Evolutionary conservation across 305 asterid genomes (phyloP), one percentile per base, ranked within the genome.

Genomic region (Vinca major): DNA sequence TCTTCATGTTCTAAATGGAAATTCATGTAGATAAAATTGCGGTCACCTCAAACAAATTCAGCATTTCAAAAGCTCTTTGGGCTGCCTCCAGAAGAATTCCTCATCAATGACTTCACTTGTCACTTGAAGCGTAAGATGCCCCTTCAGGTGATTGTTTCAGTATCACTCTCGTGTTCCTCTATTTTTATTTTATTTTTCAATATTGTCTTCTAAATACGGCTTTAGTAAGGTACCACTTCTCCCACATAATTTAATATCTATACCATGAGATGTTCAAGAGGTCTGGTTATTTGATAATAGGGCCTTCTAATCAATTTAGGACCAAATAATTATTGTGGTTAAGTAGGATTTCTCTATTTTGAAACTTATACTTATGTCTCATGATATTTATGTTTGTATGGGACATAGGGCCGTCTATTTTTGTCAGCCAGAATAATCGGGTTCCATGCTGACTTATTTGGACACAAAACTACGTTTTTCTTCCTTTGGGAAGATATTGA

Each of bases 91-190:
- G 97, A 86, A 81, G 97, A 93, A 83, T 90, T 93, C 78, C 99
- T 93, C 64, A 90, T 93, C 84, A 93, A 90, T 65, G 97, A 93
- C 85, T 90, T 93, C 71, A 63, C 89, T 37, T 93, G 99, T 84
- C 97, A 90, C 82, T 81, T 93, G 84, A 93, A 85, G 81, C 89
- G 99, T 67, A 90, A 78, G 85, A 89, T 90, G 99, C 99, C 97
- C 65, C 93, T 89, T 71, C 96, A 90, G 95, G 98, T 93, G 77
- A 62, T 72, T 76, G 71, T 63, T 69, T 52, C 61, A 43, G 54
- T 62, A 57, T 66, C 48, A 17, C 17, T 44, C 16, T 16, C 41
- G 14, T 41, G 33, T 64, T 51, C 16, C 40, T 64, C 53, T 36
- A 17, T 36, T 33, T 21, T 55, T 21, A 2, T 20, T 16, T 2